phyloP scores from a whole-genome alignment of 176 grass and related monocot species.

The Carex littledalei region DNA sequence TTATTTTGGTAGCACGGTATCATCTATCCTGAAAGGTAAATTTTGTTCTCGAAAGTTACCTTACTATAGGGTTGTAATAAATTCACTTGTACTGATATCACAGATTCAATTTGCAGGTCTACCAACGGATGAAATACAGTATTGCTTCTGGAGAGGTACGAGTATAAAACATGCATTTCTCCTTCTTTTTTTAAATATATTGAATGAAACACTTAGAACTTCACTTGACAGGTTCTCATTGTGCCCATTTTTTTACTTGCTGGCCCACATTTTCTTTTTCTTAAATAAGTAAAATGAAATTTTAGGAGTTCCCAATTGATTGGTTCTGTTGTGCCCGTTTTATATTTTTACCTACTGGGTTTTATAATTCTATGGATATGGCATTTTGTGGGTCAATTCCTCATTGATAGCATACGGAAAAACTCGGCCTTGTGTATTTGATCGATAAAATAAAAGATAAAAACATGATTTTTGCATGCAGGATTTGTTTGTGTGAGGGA shows the following conservation, averaged over 20 bases:
- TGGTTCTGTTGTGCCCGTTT: neutral
- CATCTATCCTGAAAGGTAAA: slow-evolving; percentile 88
- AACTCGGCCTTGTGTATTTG: neutral
- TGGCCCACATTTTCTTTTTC: slow-evolving; percentile 4
- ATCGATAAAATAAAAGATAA: neutral
- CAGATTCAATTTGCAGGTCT: slow-evolving; percentile 56
- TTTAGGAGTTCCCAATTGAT: neutral
- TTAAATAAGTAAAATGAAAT: neutral
- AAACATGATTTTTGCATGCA: slow-evolving; percentile 27
- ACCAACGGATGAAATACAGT: slow-evolving; percentile 80
- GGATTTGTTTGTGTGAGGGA: slow-evolving; percentile 90
- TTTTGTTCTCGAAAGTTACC: slow-evolving; percentile 20
- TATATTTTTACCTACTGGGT: slow-evolving; percentile 17
- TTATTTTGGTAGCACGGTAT: slow-evolving; percentile 80
- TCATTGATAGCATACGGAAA: neutral
- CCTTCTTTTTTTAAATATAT: neutral
- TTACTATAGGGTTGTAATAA: slow-evolving; percentile 21
- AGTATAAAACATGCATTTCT: neutral
- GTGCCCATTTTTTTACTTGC: neutral
- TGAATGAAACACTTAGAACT: neutral
- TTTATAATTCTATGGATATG: neutral
- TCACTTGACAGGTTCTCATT: neutral
- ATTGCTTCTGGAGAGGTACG: slow-evolving; percentile 98
- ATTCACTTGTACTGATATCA: slow-evolving; percentile 20
- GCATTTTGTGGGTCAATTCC: neutral